Evolutionary conservation across 2,329 filamentous ascomycete species (phyloP).

Genomic region (Botrytis elliptica): DNA sequence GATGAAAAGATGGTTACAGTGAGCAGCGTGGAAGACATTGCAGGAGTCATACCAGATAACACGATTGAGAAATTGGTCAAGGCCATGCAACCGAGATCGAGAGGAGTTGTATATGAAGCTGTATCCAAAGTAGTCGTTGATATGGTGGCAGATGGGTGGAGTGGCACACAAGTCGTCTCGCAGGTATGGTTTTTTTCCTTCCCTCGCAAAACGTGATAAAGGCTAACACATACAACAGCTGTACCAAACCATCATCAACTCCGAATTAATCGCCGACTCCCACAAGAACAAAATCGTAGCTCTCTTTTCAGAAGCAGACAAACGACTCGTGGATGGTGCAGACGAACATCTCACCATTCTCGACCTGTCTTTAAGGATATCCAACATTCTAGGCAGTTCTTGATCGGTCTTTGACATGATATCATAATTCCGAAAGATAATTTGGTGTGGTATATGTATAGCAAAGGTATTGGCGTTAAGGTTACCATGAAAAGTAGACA

Average conservation of each 20-base stretch:
- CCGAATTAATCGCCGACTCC: slow-evolving; percentile 77
- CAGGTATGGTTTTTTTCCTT: slow-evolving; percentile 56
- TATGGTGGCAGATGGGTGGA: slow-evolving; percentile 96
- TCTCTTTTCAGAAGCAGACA: slow-evolving; percentile 91
- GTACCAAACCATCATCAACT: slow-evolving; percentile 78
- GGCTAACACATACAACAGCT: slow-evolving; percentile 49
- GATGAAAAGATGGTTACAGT: slow-evolving; percentile 69
- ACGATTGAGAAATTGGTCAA: slow-evolving; percentile 70
- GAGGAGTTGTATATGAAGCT: slow-evolving; percentile 65
- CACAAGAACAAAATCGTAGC: slow-evolving; percentile 90
- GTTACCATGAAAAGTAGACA: background rate
- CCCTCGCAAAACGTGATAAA: background rate
- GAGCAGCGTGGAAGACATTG: slow-evolving; percentile 86
- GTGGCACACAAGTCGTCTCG: slow-evolving; percentile 79
- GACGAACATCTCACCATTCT: slow-evolving; percentile 93
- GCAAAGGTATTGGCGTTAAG: slow-evolving; percentile 18
- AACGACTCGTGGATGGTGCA: slow-evolving; percentile 87
- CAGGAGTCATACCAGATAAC: slow-evolving; percentile 79
- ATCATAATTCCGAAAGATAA: background rate
- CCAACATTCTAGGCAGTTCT: slow-evolving; percentile 57
- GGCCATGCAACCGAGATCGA: slow-evolving; percentile 71
- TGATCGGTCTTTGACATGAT: slow-evolving; percentile 12
- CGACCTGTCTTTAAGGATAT: slow-evolving; percentile 80
- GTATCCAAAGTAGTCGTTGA: slow-evolving; percentile 82
- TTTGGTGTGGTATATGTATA: slow-evolving; percentile 4